Evolutionary conservation across 495 filamentous ascomycete species (phyloP).

Genomic region (Penicillium manginii): DNA sequence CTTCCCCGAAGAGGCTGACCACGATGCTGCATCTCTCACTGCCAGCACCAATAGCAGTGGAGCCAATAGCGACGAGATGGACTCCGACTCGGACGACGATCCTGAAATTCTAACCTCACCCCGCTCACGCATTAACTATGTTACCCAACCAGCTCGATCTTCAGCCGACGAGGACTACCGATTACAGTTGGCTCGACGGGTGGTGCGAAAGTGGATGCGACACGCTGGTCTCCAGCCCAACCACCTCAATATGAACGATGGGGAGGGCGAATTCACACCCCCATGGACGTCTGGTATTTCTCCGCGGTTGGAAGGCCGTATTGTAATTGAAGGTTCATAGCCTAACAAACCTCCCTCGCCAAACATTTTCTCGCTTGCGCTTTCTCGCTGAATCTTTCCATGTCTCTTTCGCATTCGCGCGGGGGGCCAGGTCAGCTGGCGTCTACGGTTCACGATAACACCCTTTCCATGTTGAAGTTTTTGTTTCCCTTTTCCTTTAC

Average conservation of each 20-base stretch:
- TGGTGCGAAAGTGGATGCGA: constrained; percentile 75
- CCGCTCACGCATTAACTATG: constrained; percentile 42
- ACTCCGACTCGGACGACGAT: constrained; percentile 51
- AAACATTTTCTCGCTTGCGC: not conserved
- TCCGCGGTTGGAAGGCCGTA: constrained; percentile 77
- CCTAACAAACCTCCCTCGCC: not conserved
- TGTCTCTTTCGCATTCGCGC: too few relatives aligned
- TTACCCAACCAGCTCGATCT: constrained; percentile 42
- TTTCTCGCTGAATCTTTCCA: not conserved
- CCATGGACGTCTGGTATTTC: constrained; percentile 80
- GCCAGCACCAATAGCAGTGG: constrained; percentile 17
- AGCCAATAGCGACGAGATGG: constrained; percentile 39
- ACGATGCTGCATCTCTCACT: constrained; percentile 27
- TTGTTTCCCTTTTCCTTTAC: too few relatives aligned
- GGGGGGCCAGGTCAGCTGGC: too few relatives aligned
- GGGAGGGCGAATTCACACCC: constrained; percentile 59
- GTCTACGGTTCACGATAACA: too few relatives aligned
- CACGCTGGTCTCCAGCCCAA: constrained; percentile 60
- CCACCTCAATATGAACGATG: constrained; percentile 40
- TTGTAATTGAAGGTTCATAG: constrained; percentile 45
- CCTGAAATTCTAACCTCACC: constrained; percentile 45
- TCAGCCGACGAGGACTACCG: constrained; percentile 44
- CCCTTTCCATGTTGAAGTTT: too few relatives aligned
- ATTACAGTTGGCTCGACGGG: constrained; percentile 58
- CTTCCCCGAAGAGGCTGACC: constrained; percentile 46